Base-by-base conservation (phyloP, 176 grass and related monocot species). In the Bromus sterilis region DNA sequence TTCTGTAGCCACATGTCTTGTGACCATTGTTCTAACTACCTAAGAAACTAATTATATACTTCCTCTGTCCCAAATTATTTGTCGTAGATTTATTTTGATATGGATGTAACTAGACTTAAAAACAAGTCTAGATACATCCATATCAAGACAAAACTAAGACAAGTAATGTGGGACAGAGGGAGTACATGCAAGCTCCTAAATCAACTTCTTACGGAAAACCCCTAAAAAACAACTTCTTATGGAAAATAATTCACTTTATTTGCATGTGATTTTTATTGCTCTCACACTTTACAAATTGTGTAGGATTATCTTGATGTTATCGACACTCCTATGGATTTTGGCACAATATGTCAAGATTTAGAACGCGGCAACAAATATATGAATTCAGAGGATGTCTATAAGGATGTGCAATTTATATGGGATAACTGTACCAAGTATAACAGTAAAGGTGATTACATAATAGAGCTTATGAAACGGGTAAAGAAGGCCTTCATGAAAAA, bases 281-380 rank as follows among this genome's bases (percentile, higher is more conserved):
- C 66, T 86, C 39, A 89, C 48, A 66, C 29, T 66, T 53, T 0
- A 4, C 8, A 18, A 81, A 28, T 41, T 75, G 64, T 79, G 29
- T 85, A 99, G 96, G 96, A 99, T 78, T 99, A 99, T 90, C 89
- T 95, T 88, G 93, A 99, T 84, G 75, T 99, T 56, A 99, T 99
- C 24, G 89, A 99, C 66, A 99, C 85, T 82, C 96, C 96, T 79
- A 99, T 95, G 93, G 96, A 99, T 93, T 99, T 99, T 88, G 84
- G 96, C 69, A 99, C 96, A 25, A 91, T 99, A 91, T 91, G 89
- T 58, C 65, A 95, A 78, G 78, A 93, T 66, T 83, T 99, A 79
- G 93, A 95, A 87, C 71, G 18, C 44, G 82, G 91, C 56, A 78
- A 77, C 35, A 99, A 99, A 80, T 95, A 99, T 79, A 86, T 89